Evolutionary conservation across 202 grass and related monocot genomes (phyloP).

Genomic region (Carex arenaria): DNA sequence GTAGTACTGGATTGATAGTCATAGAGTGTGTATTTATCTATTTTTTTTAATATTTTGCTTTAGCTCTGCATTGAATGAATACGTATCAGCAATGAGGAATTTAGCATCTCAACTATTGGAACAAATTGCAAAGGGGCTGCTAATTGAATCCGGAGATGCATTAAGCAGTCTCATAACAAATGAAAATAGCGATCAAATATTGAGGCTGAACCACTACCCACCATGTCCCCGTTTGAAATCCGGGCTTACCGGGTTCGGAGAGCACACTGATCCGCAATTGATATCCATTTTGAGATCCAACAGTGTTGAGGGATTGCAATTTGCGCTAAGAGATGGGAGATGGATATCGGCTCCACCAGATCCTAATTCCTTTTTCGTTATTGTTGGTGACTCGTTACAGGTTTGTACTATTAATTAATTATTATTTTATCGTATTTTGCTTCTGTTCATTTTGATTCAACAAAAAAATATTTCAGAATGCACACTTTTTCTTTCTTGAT

Average conservation of each 20-base stretch:
- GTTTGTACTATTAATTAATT: background rate
- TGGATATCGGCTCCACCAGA: conserved; percentile 58
- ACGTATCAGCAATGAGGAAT: conserved; percentile 33
- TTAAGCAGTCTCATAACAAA: conserved; percentile 36
- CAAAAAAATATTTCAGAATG: background rate
- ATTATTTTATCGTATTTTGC: background rate
- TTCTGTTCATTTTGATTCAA: background rate
- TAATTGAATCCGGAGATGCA: background rate
- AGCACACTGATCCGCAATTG: conserved; percentile 88
- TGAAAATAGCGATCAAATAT: conserved; percentile 48
- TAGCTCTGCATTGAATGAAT: conserved; percentile 37
- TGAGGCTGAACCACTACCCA: conserved; percentile 84
- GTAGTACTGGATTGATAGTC: background rate
- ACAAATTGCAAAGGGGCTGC: conserved; percentile 47
- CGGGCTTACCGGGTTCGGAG: conserved; percentile 53
- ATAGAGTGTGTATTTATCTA: background rate
- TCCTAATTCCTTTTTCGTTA: conserved; percentile 53
- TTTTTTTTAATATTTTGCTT: background rate
- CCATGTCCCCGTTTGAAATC: conserved; percentile 12
- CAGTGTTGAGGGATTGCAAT: conserved; percentile 39
- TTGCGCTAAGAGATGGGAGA: conserved; percentile 38
- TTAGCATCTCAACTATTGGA: conserved; percentile 50
- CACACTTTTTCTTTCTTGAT: no score
- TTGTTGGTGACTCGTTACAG: conserved; percentile 65
- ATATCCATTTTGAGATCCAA: conserved; percentile 73